These are phyloP conservation scores for Solanum tarijense DNA, from an alignment of 257 asterid species.

Conservation along the genomic window DNA sequence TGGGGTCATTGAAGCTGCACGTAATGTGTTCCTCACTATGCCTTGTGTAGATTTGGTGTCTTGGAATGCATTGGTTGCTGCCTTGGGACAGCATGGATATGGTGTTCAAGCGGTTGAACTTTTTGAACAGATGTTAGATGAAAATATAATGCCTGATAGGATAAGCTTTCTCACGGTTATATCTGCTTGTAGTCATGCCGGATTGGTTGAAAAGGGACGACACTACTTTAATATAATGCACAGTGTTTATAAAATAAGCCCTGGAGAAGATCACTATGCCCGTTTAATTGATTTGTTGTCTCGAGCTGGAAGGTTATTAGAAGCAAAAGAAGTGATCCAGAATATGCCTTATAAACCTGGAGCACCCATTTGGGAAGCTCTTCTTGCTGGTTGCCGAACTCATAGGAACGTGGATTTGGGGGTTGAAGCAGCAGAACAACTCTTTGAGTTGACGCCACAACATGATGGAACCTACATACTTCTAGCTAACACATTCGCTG, in stretches of 20 bases:
- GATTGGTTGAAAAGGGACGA: conserved; percentile 49
- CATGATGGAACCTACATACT: conserved; percentile 68
- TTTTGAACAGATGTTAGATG: conserved; percentile 48
- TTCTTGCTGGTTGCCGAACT: conserved; percentile 57
- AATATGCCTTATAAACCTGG: conserved; percentile 52
- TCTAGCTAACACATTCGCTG: conserved; percentile 51
- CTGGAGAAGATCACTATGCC: conserved; percentile 72
- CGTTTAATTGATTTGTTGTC: conserved; percentile 51
- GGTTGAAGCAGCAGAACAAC: conserved; percentile 48
- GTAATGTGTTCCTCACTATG: conserved; percentile 32
- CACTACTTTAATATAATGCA: conserved; percentile 36
- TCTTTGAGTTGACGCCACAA: conserved; percentile 48
- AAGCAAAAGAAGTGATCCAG: conserved; percentile 38
- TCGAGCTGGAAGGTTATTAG: conserved; percentile 48
- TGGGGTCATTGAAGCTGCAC: conserved; percentile 53
- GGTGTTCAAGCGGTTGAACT: conserved; percentile 39
- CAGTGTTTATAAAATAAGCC: conserved; percentile 27
- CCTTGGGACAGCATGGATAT: conserved; percentile 63
- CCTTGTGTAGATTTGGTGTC: conserved; percentile 55
- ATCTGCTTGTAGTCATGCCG: conserved; percentile 71
- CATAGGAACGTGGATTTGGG: conserved; percentile 57
- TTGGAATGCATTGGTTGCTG: conserved; percentile 77
- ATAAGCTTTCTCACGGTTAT: conserved; percentile 57
- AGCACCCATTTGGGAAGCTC: conserved; percentile 63
- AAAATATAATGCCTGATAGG: conserved; percentile 50